Base-by-base conservation (phyloP, 2,329 filamentous ascomycete species). In the Scytalidium sp. region DNA sequence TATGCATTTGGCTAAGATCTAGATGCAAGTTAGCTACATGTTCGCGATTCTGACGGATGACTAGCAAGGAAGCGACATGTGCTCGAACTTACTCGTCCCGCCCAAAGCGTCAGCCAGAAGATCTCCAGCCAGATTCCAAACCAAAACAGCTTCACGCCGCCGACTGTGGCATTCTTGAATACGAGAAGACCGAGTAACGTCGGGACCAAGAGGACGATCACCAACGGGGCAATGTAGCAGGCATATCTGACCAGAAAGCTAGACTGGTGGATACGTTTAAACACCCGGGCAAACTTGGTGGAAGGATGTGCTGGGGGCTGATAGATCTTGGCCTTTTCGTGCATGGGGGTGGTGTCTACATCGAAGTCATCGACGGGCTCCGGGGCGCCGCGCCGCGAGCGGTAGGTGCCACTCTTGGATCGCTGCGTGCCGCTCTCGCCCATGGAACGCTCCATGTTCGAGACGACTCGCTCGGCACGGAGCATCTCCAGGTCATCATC, bases 121-220 rank as follows among this genome's bases (percentile, higher is more conserved):
- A 96, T 90, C 67, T 96, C 89, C 17, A 97, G 78, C 93, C 93
- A 97, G 54, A 97, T 90, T 23, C 88, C 88, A 64, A 97, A 97
- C 93, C 93, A 97, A 52, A 90, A 73, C 41, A 97, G 73, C 54
- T 83, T 64, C 0, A 96, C 90, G 19, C 87, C 90, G 1, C 90
- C 90, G 2, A 87, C 79, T 2, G 78, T 82, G 2, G 86, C 74
- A 44, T 77, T 56, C n/a, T 74, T 71, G 54, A 78, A 87, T 1
- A 79, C 55, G 17, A 88, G 68, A 1, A 76, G 78, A 5, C 85
- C 87, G 19, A 90, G 67, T 5, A 90, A 70, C 39, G 89, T 67
- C 0, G 87, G 87, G 43, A 89, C 81, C 36, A 90, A 71, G 4
- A 91, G 71, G 4, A 90, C 66, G 11, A 83, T 56, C 2, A 81